Conservation (phyloP, 2,329 filamentous ascomycete species). For the Aureobasidium sp. region DNA sequence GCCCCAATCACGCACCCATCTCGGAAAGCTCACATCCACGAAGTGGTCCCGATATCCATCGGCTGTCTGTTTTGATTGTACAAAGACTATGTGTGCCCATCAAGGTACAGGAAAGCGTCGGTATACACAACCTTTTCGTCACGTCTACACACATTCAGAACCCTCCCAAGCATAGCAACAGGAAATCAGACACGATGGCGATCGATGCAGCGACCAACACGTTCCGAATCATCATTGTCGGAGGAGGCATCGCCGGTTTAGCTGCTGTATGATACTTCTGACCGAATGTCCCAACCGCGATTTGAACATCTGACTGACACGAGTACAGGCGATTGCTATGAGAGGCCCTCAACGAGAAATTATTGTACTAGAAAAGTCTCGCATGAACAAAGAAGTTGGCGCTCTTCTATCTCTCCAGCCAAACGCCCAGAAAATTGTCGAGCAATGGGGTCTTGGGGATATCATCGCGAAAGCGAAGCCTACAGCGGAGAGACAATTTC, state of each 20-base stretch:
- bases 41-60: neutral
- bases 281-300: no score
- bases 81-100: neutral
- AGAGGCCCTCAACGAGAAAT: slow-evolving; percentile 24
- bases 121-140: no score
- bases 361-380: slow-evolving; percentile 23
- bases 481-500: slow-evolving; percentile 29
- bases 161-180: no score
- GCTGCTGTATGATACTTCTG: neutral
- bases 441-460: slow-evolving; percentile 23
- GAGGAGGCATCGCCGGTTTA: slow-evolving; percentile 24
- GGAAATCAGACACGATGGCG: no score
- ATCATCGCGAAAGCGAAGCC: slow-evolving; percentile 23
- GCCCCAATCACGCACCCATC: neutral
- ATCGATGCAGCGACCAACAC: no score
- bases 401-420: slow-evolving; percentile 35
- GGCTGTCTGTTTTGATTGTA: neutral
- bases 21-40: neutral
- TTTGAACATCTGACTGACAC: neutral
- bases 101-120: neutral
- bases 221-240: slow-evolving; percentile 19
- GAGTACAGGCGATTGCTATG: slow-evolving; percentile 27
- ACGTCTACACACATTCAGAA: no score
- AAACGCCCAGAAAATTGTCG: slow-evolving; percentile 31
- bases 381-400: slow-evolving; percentile 28